These are phyloP conservation scores for Fraxinus sp. DNA, from an alignment of 305 asterid species.

Conservation along the genomic window DNA sequence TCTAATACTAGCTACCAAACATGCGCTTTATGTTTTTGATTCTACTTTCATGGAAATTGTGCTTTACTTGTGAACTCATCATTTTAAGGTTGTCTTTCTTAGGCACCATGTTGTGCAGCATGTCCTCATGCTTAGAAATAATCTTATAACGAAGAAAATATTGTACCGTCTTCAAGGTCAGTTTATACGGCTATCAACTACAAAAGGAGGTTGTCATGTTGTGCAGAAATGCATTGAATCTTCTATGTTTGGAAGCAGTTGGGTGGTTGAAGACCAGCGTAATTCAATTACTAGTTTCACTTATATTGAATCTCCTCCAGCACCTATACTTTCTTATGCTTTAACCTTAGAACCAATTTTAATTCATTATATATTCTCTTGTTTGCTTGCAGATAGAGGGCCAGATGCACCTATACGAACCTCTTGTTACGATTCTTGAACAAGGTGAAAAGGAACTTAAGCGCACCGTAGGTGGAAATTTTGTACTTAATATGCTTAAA, in stretches of 20 bases:
- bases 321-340: background rate
- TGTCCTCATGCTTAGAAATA: background rate
- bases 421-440: conserved; percentile 22
- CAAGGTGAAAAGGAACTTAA: conserved; percentile 7
- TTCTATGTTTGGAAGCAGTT: background rate
- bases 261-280: conserved; percentile 29
- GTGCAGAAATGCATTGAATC: conserved; percentile 35
- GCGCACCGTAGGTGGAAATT: conserved; percentile 12
- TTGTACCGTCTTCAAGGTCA: conserved; percentile 3
- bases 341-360: background rate
- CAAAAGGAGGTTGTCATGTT: conserved; percentile 29
- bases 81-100: background rate
- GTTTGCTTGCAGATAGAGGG: conserved; percentile 7
- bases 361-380: background rate
- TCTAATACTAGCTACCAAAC: background rate
- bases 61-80: background rate
- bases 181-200: conserved; percentile 22
- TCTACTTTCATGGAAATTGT: background rate
- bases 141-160: background rate
- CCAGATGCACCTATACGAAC: background rate
- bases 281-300: background rate
- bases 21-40: background rate
- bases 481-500: conserved; percentile 5
- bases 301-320: background rate
- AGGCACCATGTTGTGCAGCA: background rate